Evolutionary conservation across 2,329 filamentous ascomycete species (phyloP), one percentile per base, ranked within the genome.

Genomic region (Aspergillus neotritici): DNA sequence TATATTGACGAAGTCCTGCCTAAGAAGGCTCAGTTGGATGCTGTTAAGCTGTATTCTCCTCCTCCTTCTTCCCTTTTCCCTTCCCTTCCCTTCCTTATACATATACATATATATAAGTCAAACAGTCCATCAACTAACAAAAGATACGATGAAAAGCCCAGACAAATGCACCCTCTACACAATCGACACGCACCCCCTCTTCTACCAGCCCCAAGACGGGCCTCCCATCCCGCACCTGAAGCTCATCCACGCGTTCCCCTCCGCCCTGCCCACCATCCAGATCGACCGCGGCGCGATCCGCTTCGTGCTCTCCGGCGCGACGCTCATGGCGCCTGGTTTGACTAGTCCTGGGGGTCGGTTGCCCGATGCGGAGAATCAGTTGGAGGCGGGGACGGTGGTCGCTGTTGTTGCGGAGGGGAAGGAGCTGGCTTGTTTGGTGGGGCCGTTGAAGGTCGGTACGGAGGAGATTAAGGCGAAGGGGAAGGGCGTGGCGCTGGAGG

Each of bases 211-310:
- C 62, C 78, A 81, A 69, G 80, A 82, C 62, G 80, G 84, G 56
- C 79, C 83, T 3, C 78, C 95, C 44, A 78, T 96, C 46, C 93
- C 93, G 1, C 93, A 97, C 67, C 82, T 98, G 10, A 79, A 79
- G 37, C 82, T 97, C 58, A 82, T 98, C 31, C 93, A 98, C 75
- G 80, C 84, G 56, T 97, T 91, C 72, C 93, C 93, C 8, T 73
- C 81, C 54, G 85, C 82, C 46, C 91, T 98, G 65, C 83, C 86
- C 13, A 84, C 80, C 40, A 76, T 98, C 45, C 84, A 90, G 46
- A 94, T 97, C 66, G 93, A 98, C 68, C 82, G 93, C 38, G 93
- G 93, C 49, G 93, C 93, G 4, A 97, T 98, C 61, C 87, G 93
- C 48, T 98, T 98, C 70, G 91, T 98, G 17, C 79, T 98, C 2